Evolutionary conservation across 192 early-diverging fungal species (phyloP).

Genomic region (Entomortierella chlamydospora): DNA sequence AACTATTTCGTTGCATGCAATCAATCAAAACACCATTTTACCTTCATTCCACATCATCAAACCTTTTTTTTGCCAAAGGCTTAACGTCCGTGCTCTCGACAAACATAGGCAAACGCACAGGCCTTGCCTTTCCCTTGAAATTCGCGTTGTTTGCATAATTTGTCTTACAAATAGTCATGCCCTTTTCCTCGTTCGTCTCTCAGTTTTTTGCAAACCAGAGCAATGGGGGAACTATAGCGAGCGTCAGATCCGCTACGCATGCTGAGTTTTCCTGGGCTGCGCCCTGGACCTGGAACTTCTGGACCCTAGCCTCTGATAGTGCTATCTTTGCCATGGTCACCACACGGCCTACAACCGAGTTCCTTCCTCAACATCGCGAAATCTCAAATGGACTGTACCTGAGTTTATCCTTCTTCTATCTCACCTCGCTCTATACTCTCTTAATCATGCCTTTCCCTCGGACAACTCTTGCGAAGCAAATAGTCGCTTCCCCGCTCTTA

Average conservation of each 20-base stretch:
- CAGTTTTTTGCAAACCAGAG: slow-evolving; percentile 1
- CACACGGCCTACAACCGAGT: background rate
- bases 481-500: slow-evolving; percentile 16
- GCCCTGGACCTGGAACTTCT: background rate
- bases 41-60: too few species aligned
- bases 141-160: too few species aligned
- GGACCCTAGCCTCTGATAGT: background rate
- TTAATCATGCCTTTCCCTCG: slow-evolving; percentile 16
- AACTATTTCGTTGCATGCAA: too few species aligned
- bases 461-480: slow-evolving; percentile 19
- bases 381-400: slow-evolving; percentile 9
- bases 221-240: background rate
- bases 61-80: too few species aligned
- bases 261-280: background rate
- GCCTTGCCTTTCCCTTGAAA: too few species aligned
- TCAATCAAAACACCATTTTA: too few species aligned
- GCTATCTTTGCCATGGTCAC: slow-evolving; percentile 17
- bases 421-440: slow-evolving; percentile 13
- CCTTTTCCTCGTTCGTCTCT: background rate
- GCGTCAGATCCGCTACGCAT: too few species aligned
- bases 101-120: too few species aligned
- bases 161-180: too few species aligned
- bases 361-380: slow-evolving; percentile 1
- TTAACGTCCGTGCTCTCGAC: too few species aligned
- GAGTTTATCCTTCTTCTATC: background rate